phyloP scores from a whole-genome alignment of 768 basidiomycete species.

The Podaxis mareebaensis region DNA sequence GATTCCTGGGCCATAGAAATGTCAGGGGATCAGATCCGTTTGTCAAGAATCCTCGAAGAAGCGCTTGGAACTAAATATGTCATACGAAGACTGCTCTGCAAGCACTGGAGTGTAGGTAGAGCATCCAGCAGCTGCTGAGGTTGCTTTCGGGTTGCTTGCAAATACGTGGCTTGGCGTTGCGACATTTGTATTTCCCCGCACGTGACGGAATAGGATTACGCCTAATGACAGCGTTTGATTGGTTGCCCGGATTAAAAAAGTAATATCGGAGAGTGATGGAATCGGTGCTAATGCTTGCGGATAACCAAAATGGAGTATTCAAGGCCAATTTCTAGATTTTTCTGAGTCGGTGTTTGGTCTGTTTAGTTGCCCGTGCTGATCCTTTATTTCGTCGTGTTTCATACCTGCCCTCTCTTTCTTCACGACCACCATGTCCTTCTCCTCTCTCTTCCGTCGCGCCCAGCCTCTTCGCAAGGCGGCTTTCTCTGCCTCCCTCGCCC shows the following conservation, averaged over 20 bases:
- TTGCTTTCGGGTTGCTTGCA: background rate
- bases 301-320: background rate
- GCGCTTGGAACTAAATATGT: background rate
- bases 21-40: conserved; percentile 6
- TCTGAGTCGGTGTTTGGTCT: conserved; percentile 1
- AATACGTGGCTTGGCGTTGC: background rate
- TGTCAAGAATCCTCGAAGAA: conserved; percentile 3
- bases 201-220: background rate
- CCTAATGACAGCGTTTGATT: background rate
- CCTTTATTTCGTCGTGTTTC: background rate
- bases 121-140: background rate
- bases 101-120: background rate
- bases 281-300: background rate
- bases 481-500: conserved; percentile 7
- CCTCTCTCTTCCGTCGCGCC: conserved; percentile 49
- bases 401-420: conserved; percentile 19
- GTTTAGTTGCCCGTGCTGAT: background rate
- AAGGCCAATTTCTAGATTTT: conserved; percentile 1
- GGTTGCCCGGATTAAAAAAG: background rate
- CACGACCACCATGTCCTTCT: conserved; percentile 52
- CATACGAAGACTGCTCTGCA: background rate
- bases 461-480: conserved; percentile 20
- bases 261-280: background rate
- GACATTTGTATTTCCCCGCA: background rate
- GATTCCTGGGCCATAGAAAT: background rate